Conservation (phyloP, 495 filamentous ascomycete species). For the Penicillium diatomitis region DNA sequence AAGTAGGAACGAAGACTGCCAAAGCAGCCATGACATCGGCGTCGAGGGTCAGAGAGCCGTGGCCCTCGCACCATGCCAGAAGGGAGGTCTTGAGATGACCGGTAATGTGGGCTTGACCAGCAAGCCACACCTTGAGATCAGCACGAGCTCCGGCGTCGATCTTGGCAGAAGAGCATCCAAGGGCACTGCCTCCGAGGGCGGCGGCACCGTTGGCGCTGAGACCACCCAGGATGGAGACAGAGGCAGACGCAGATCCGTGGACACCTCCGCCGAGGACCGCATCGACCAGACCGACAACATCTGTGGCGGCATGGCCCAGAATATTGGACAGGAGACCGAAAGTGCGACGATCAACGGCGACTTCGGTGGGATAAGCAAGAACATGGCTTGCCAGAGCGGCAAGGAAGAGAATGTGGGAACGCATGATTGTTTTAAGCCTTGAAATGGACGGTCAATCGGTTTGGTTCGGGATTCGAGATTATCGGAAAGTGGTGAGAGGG, state of each 20-base stretch:
- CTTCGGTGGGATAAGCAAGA: constrained; percentile 25
- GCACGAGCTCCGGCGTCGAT: constrained; percentile 22
- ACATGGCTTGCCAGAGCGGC: constrained; percentile 30
- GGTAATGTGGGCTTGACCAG: constrained; percentile 17
- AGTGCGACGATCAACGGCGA: constrained; percentile 23
- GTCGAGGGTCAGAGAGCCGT: constrained; percentile 4
- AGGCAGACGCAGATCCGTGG: constrained; percentile 10
- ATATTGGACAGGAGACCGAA: constrained; percentile 15
- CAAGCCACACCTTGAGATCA: constrained; percentile 29
- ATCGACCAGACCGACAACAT: constrained; percentile 14
- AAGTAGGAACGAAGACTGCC: constrained; percentile 28
- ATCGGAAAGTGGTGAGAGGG: neutral
- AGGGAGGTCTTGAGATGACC: constrained; percentile 8
- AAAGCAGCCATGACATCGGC: constrained; percentile 23
- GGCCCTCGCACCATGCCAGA: constrained; percentile 9
- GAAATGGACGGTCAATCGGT: neutral
- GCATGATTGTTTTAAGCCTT: constrained; percentile 20
- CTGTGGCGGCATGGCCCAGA: constrained; percentile 9
- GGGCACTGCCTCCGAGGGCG: constrained; percentile 30
- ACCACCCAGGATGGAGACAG: constrained; percentile 18
- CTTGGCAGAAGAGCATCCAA: constrained; percentile 28
- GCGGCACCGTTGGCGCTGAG: constrained; percentile 32
- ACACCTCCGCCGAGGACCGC: constrained; percentile 17
- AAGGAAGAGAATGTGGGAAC: constrained; percentile 29
- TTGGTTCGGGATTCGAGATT: neutral